phyloP scores from a whole-genome alignment of 1,284 basidiomycete genomes.

The Boletellus dicymbophilus region DNA sequence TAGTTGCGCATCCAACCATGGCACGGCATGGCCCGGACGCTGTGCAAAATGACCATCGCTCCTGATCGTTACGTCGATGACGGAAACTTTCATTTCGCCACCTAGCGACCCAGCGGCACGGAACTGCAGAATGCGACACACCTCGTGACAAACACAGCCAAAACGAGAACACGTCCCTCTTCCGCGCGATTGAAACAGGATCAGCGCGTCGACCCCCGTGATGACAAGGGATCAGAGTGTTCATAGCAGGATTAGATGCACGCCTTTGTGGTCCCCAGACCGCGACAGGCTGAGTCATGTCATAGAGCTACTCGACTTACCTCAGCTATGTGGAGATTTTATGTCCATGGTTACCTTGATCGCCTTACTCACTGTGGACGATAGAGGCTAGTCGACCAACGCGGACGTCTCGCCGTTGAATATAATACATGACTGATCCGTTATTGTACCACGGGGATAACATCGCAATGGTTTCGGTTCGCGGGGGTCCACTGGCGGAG shows the following conservation, averaged over 20 bases:
- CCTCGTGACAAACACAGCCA: constrained; percentile 59
- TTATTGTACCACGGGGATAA: constrained; percentile 63
- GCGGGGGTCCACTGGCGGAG: constrained; percentile 40
- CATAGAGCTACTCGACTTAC: constrained; percentile 56
- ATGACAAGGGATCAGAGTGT: not conserved
- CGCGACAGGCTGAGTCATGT: constrained; percentile 49
- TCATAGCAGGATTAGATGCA: constrained; percentile 17
- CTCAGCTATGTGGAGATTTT: constrained; percentile 37
- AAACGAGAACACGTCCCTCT: constrained; percentile 59
- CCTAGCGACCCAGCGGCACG: constrained; percentile 27
- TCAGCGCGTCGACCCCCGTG: not conserved
- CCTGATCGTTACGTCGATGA: constrained; percentile 57
- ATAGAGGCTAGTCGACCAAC: constrained; percentile 45
- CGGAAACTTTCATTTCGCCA: constrained; percentile 51
- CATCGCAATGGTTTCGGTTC: constrained; percentile 51
- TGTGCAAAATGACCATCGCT: constrained; percentile 51
- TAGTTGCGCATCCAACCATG: constrained; percentile 63
- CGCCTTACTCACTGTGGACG: constrained; percentile 41
- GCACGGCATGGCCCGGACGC: constrained; percentile 49
- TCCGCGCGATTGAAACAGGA: constrained; percentile 45
- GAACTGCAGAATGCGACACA: constrained; percentile 20
- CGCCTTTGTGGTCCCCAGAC: constrained; percentile 61
- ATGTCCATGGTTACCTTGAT: not conserved
- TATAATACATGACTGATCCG: constrained; percentile 51
- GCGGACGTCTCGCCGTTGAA: constrained; percentile 38